Conservation (phyloP, 495 filamentous ascomycete genomes). For the Neurospora tetraspora region DNA sequence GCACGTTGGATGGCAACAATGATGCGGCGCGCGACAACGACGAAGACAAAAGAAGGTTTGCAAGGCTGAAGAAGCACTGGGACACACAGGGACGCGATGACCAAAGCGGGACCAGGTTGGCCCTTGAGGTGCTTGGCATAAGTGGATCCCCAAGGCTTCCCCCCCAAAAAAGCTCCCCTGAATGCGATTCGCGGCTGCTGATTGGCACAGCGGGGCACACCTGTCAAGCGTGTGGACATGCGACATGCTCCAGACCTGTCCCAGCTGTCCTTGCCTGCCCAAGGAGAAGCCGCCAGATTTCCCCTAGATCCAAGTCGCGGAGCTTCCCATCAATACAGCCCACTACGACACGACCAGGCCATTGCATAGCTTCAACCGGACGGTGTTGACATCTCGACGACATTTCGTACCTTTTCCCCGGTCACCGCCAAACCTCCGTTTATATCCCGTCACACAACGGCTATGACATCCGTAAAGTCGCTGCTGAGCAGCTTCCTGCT, state of each 20-base stretch:
- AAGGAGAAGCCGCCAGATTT: slow-evolving; percentile 27
- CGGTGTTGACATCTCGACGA: background rate
- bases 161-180: background rate
- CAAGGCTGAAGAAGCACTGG: slow-evolving; percentile 20
- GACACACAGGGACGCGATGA: background rate
- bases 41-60: slow-evolving; percentile 1
- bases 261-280: slow-evolving; percentile 7
- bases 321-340: background rate
- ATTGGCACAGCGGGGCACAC: slow-evolving; percentile 7
- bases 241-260: slow-evolving; percentile 1
- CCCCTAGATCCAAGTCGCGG: slow-evolving; percentile 1
- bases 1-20: background rate
- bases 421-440: background rate
- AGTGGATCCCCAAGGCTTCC: slow-evolving; percentile 6
- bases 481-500: slow-evolving; percentile 40
- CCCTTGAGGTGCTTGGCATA: slow-evolving; percentile 3
- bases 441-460: slow-evolving; percentile 4
- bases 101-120: slow-evolving; percentile 1
- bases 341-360: background rate
- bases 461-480: slow-evolving; percentile 27
- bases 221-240: background rate
- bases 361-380: background rate
- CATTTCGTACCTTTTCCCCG: background rate
- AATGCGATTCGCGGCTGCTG: background rate
- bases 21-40: slow-evolving; percentile 1